These are phyloP conservation scores for Globomyces sp. DNA, from an alignment of 371 early-diverging fungal genomes.

Conservation along the genomic window DNA sequence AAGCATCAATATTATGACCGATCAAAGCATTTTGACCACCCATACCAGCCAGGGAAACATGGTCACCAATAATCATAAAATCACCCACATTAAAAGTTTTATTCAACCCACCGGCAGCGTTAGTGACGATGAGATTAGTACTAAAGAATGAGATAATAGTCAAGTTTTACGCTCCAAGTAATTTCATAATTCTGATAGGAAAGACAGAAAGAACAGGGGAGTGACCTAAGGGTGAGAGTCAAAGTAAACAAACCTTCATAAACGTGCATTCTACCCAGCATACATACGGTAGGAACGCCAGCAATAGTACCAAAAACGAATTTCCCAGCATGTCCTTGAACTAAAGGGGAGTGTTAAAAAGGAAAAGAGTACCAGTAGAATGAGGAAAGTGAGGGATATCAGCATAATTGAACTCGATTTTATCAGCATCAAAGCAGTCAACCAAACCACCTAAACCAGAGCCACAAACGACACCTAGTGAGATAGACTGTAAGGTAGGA, in stretches of 20 bases:
- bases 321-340: slow-evolving; percentile 87
- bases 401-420: neutral
- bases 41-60: slow-evolving; percentile 17
- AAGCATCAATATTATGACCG: slow-evolving; percentile 78
- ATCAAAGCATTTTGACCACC: slow-evolving; percentile 66
- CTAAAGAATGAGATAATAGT: slow-evolving; percentile 68
- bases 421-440: slow-evolving; percentile 11
- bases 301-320: slow-evolving; percentile 86
- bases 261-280: slow-evolving; percentile 41
- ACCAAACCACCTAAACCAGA: slow-evolving; percentile 6
- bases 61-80: slow-evolving; percentile 52
- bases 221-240: slow-evolving; percentile 37
- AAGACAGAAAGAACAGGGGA: slow-evolving; percentile 72
- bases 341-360: slow-evolving; percentile 27
- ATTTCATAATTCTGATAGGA: slow-evolving; percentile 85
- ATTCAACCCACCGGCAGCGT: slow-evolving; percentile 92
- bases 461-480: slow-evolving; percentile 10
- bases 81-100: slow-evolving; percentile 76
- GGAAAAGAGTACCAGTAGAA: slow-evolving; percentile 7
- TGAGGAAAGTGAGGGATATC: slow-evolving; percentile 19
- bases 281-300: slow-evolving; percentile 49
- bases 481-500: neutral
- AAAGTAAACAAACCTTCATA: slow-evolving; percentile 28
- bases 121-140: slow-evolving; percentile 59
- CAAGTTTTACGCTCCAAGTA: slow-evolving; percentile 75